Conservation (phyloP, 2,329 filamentous ascomycete species). For the Apiospora phragmitis region DNA sequence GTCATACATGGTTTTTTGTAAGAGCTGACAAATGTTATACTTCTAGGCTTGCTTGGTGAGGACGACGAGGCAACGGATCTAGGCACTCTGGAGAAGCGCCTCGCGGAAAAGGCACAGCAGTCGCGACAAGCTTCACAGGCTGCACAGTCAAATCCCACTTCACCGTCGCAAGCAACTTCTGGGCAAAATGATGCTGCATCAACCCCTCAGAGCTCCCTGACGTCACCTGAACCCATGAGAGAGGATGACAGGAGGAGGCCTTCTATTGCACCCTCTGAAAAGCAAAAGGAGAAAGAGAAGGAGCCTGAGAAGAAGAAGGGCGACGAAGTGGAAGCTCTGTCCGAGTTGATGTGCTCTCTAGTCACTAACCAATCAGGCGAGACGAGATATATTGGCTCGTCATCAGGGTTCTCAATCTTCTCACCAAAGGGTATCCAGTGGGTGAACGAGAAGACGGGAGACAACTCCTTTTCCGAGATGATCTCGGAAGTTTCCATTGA, state of each 20-base stretch:
- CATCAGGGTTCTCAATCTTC: constrained; percentile 97
- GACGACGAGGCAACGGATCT: constrained; percentile 88
- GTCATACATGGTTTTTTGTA: background rate
- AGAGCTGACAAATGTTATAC: constrained; percentile 25
- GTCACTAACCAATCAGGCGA: constrained; percentile 95
- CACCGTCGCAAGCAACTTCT: constrained; percentile 49
- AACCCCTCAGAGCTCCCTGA: constrained; percentile 54
- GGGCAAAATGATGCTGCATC: constrained; percentile 43
- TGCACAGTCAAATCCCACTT: constrained; percentile 49
- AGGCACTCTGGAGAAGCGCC: constrained; percentile 79
- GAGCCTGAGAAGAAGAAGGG: constrained; percentile 50
- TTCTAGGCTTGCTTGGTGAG: constrained; percentile 73
- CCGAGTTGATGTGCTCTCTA: constrained; percentile 98
- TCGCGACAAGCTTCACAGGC: constrained; percentile 51
- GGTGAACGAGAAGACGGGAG: constrained; percentile 98
- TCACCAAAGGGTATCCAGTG: constrained; percentile 97
- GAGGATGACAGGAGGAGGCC: constrained; percentile 40
- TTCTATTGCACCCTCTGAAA: constrained; percentile 40
- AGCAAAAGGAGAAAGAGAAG: constrained; percentile 48
- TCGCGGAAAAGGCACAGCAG: constrained; percentile 57
- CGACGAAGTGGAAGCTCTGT: constrained; percentile 81
- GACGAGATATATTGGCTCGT: constrained; percentile 94
- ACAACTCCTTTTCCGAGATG: constrained; percentile 91
- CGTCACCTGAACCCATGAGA: constrained; percentile 51
- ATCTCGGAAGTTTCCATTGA: constrained; percentile 89